Evolutionary conservation across 805 yeast species (phyloP).

Genomic region (Pichia thaimueangensis): DNA sequence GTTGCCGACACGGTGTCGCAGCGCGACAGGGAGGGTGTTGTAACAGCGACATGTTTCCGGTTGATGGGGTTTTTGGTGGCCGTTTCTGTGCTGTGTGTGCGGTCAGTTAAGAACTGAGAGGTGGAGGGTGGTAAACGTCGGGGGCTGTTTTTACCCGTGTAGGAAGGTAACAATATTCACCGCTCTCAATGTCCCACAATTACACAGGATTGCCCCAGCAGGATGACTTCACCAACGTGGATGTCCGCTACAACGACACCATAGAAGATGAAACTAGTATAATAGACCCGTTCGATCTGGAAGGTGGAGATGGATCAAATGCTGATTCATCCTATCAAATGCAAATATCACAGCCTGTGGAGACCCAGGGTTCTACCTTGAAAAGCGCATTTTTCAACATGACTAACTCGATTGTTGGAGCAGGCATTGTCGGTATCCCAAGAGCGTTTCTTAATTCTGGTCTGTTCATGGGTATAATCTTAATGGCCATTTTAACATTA

Average conservation of each 20-base stretch:
- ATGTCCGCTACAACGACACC: conserved; percentile 10
- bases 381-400: conserved; percentile 93
- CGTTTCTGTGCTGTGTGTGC: too few relatives aligned
- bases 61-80: too few relatives aligned
- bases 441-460: conserved; percentile 82
- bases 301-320: not conserved
- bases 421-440: conserved; percentile 94
- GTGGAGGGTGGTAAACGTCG: too few relatives aligned
- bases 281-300: conserved; percentile 9
- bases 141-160: too few relatives aligned
- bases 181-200: not conserved
- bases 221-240: not conserved
- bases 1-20: too few relatives aligned
- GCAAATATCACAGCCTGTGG: not conserved
- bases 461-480: conserved; percentile 60
- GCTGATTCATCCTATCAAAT: not conserved
- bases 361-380: conserved; percentile 40
- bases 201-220: not conserved
- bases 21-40: too few relatives aligned
- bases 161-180: too few relatives aligned
- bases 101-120: too few relatives aligned
- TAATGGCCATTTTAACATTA: conserved; percentile 53
- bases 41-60: too few relatives aligned
- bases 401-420: conserved; percentile 93
- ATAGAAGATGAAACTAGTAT: conserved; percentile 15